phyloP scores from a whole-genome alignment of 2,329 filamentous ascomycete species.

The Fusarium virguliforme region DNA sequence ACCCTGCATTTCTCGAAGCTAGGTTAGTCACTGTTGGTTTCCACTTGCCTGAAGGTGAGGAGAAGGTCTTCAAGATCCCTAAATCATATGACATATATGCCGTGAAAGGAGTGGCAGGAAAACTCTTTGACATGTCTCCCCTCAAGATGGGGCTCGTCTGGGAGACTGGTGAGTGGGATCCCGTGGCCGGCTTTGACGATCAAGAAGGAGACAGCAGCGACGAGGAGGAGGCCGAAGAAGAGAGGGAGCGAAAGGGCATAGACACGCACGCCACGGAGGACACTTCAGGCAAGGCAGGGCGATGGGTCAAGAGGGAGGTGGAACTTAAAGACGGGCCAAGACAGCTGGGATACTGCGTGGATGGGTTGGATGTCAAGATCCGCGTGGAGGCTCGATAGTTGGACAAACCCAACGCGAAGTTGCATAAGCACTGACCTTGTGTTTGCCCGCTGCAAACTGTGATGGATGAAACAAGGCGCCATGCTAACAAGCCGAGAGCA shows the following conservation, averaged over 20 bases:
- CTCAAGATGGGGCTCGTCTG: slow-evolving; percentile 79
- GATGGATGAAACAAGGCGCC: neutral
- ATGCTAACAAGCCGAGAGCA: neutral
- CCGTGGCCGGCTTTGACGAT: slow-evolving; percentile 75
- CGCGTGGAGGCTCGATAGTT: slow-evolving; percentile 72
- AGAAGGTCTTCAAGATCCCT: slow-evolving; percentile 72
- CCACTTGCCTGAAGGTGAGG: slow-evolving; percentile 44
- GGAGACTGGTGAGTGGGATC: slow-evolving; percentile 94
- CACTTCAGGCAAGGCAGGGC: slow-evolving; percentile 60
- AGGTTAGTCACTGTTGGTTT: slow-evolving; percentile 79
- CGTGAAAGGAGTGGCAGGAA: slow-evolving; percentile 83
- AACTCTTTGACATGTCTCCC: slow-evolving; percentile 77
- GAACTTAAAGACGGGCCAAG: slow-evolving; percentile 85
- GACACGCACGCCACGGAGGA: slow-evolving; percentile 50
- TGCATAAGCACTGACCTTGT: neutral
- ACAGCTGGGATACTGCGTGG: slow-evolving; percentile 87
- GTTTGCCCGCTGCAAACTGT: slow-evolving; percentile 35
- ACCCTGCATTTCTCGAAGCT: slow-evolving; percentile 87
- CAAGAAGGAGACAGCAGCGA: slow-evolving; percentile 71
- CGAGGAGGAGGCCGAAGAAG: slow-evolving; percentile 63
- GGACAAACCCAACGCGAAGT: slow-evolving; percentile 12
- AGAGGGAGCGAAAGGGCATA: slow-evolving; percentile 46
- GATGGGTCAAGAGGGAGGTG: slow-evolving; percentile 84
- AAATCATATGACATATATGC: slow-evolving; percentile 85
- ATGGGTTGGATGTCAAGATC: slow-evolving; percentile 79